These are phyloP conservation scores for Claviceps lovelessii DNA, from an alignment of 2,329 filamentous ascomycete genomes.

Conservation along the genomic window DNA sequence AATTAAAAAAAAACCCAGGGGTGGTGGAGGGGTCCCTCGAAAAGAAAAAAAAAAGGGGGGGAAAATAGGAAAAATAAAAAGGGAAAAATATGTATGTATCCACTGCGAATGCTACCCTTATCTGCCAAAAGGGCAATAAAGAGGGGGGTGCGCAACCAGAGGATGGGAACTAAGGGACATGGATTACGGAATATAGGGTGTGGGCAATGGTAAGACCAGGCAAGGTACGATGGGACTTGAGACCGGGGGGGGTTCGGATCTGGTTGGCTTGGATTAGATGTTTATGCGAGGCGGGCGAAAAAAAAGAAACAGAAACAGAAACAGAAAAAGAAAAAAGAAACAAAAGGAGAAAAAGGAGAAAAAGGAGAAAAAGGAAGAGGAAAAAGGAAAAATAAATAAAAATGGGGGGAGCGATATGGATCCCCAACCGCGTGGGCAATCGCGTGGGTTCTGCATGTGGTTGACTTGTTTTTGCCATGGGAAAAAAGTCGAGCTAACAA, in stretches of 20 bases:
- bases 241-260: neutral
- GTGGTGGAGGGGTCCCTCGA: neutral
- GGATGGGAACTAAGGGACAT: neutral
- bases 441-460: too few species aligned
- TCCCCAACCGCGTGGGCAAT: too few species aligned
- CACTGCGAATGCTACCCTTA: neutral
- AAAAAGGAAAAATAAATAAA: neutral
- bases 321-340: neutral
- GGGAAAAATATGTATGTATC: neutral
- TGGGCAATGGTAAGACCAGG: neutral
- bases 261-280: neutral
- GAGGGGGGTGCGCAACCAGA: neutral
- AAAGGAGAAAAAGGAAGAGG: too few species aligned
- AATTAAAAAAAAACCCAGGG: neutral
- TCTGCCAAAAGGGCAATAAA: neutral
- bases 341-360: neutral
- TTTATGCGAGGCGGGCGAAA: neutral
- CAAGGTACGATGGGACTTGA: too few species aligned
- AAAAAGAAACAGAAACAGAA: neutral
- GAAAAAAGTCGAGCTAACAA: too few species aligned
- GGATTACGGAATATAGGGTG: neutral
- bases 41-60: too few species aligned
- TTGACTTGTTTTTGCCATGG: too few species aligned
- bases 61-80: neutral
- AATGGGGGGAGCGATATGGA: too few species aligned